Evolutionary conservation across 305 asterid species (phyloP), one percentile per base, ranked within the genome.

Genomic region (Petunia hybrid): DNA sequence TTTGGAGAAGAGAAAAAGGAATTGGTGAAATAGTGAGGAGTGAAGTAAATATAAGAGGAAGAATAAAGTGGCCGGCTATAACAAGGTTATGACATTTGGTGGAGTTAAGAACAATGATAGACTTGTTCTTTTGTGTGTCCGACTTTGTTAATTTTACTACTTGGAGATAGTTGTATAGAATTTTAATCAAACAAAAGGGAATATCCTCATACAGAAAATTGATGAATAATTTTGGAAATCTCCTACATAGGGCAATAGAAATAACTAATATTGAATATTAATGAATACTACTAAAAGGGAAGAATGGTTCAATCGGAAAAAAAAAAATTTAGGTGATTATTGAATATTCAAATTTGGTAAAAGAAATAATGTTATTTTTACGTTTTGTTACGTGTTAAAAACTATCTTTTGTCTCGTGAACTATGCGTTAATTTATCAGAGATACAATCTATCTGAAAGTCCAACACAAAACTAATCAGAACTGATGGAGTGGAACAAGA

Each of bases 61-160:
- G 41, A 69, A 71, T 3, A 56, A 51, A 70, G 43, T 7, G 79
- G 97, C 95, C 92, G 95, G 95, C 95, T 16, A 3, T 8, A 66
- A 83, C 83, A 31, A 87, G 82, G 89, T 0, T 71, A 82, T 76
- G 95, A 84, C 97, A 90, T 76, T 79, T 90, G 97, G 85, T 76
- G 98, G 91, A 71, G 98, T 82, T 39, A 81, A 87, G 88, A 88
- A 83, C 98, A 85, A 93, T 82, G 95, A 82, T 78, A 41, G 95
- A 90, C 93, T 93, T 91, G 93, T 93, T 93, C 97, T 85, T 86
- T 91, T 80, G 14, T 63, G 46, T 86, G 95, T 90, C 96, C 81
- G 80, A 82, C 73, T 53, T 67, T 76, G 57, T 14, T 57, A 74
- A 59, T 53, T 46, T 77, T 66, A 40, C n/a, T 73, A 73, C 2